A percentile compares a stretch with the other conserved stretches of the same genome.
phyloP scores from a whole-genome alignment of 805 yeast species.

The Debaryomyces prosopidis region DNA sequence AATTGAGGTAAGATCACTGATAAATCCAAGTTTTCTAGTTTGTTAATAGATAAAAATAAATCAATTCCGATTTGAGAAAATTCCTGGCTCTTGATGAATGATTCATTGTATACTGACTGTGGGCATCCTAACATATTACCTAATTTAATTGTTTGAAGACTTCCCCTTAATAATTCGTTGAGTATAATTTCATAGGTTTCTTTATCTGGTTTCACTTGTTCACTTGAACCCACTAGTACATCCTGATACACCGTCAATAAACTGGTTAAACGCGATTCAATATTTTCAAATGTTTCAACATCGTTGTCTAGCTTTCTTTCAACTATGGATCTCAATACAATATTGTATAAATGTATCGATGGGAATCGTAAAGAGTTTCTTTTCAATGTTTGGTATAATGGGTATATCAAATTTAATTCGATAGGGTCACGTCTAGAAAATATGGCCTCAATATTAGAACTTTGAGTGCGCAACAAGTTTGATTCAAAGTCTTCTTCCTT shows the following conservation, averaged over 20 bases:
- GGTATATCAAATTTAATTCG: slow-evolving; percentile 36
- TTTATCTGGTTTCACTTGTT: slow-evolving; percentile 49
- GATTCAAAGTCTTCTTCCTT: slow-evolving; percentile 16
- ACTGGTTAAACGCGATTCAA: slow-evolving; percentile 62
- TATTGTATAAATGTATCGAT: slow-evolving; percentile 50
- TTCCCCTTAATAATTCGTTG: slow-evolving; percentile 49
- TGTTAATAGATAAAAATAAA: slow-evolving; percentile 46
- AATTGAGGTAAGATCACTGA: slow-evolving; percentile 34
- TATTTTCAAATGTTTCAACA: slow-evolving; percentile 28
- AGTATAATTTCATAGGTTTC: slow-evolving; percentile 54
- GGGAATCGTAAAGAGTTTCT: slow-evolving; percentile 45
- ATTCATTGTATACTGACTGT: slow-evolving; percentile 51
- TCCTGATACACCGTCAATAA: slow-evolving; percentile 70
- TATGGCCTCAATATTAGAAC: slow-evolving; percentile 16
- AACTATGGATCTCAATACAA: slow-evolving; percentile 55
- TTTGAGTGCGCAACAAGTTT: slow-evolving; percentile 19
- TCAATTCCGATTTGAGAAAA: slow-evolving; percentile 46
- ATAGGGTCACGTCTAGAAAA: slow-evolving; percentile 15
- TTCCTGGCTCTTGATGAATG: slow-evolving; percentile 44
- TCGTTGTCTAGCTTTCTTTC: slow-evolving; percentile 47
- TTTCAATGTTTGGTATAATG: slow-evolving; percentile 41
- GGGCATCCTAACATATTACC: slow-evolving; percentile 46
- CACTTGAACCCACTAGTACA: slow-evolving; percentile 34
- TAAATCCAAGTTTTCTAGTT: slow-evolving; percentile 33
- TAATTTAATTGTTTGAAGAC: slow-evolving; percentile 37